These are phyloP conservation scores for Penicillium paradoxum DNA, from an alignment of 495 filamentous ascomycete genomes.

Conservation along the genomic window DNA sequence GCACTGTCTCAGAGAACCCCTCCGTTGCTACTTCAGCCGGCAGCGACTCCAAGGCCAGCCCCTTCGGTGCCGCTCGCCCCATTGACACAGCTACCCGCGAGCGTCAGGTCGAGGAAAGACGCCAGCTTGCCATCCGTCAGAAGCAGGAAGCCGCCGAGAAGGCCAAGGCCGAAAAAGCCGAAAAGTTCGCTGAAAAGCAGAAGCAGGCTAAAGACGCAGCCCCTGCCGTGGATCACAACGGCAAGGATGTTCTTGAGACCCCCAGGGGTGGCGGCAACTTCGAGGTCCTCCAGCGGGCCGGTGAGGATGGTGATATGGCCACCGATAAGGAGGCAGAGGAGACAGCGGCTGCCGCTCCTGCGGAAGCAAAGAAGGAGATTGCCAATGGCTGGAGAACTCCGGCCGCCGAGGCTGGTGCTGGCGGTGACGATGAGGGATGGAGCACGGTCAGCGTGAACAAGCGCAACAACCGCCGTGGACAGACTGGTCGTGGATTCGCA, in stretches of 20 bases:
- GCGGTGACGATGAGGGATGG: slow-evolving; percentile 66
- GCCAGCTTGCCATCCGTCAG: slow-evolving; percentile 62
- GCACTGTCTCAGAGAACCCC: slow-evolving; percentile 74
- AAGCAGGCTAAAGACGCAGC: slow-evolving; percentile 50
- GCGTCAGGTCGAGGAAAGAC: slow-evolving; percentile 84
- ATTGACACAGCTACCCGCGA: slow-evolving; percentile 87
- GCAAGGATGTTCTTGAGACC: slow-evolving; percentile 39
- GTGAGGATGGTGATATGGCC: slow-evolving; percentile 36
- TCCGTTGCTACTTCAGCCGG: slow-evolving; percentile 41
- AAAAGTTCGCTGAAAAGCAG: slow-evolving; percentile 35
- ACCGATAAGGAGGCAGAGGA: slow-evolving; percentile 35
- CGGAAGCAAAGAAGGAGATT: slow-evolving; percentile 35
- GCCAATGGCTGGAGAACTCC: slow-evolving; percentile 40
- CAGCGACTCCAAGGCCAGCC: slow-evolving; percentile 74
- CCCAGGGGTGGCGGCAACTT: slow-evolving; percentile 45
- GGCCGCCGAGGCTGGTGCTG: slow-evolving; percentile 34
- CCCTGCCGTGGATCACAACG: slow-evolving; percentile 43
- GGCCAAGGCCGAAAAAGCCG: slow-evolving; percentile 65
- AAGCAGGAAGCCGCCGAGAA: slow-evolving; percentile 90
- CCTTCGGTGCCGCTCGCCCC: slow-evolving; percentile 85
- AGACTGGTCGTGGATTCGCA: slow-evolving; percentile 45
- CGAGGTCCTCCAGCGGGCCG: slow-evolving; percentile 50
- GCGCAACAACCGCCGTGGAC: slow-evolving; percentile 49
- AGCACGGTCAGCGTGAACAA: slow-evolving; percentile 61
- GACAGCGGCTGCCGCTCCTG: slow-evolving; percentile 21